Evolutionary conservation across 495 filamentous ascomycete species (phyloP).

Genomic region (Thermochaetoides thermophila): DNA sequence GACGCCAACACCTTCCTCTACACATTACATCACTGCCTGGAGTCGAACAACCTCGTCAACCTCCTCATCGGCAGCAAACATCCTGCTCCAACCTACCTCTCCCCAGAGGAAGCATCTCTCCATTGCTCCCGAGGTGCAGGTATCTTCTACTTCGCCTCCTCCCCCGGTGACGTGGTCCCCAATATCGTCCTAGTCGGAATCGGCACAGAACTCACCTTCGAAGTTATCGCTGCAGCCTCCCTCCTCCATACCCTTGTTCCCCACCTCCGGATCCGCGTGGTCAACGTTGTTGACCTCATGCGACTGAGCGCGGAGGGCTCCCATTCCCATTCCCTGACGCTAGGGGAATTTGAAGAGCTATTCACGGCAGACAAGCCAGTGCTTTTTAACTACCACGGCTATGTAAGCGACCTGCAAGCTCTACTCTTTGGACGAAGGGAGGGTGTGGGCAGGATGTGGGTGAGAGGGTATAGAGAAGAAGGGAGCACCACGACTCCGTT

Average conservation of each 20-base stretch:
- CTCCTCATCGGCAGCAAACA: slow-evolving; percentile 64
- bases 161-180: slow-evolving; percentile 21
- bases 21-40: slow-evolving; percentile 49
- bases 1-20: slow-evolving; percentile 60
- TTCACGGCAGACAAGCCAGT: slow-evolving; percentile 47
- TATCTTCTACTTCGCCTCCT: slow-evolving; percentile 48
- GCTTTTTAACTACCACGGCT: slow-evolving; percentile 63
- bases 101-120: slow-evolving; percentile 45
- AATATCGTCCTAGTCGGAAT: slow-evolving; percentile 59
- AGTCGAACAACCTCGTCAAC: slow-evolving; percentile 53
- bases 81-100: slow-evolving; percentile 53
- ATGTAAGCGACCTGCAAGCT: slow-evolving; percentile 46
- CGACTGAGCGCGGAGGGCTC: slow-evolving; percentile 42
- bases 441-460: slow-evolving; percentile 32
- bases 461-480: slow-evolving; percentile 56
- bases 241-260: slow-evolving; percentile 41
- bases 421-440: slow-evolving; percentile 44
- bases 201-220: slow-evolving; percentile 56
- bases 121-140: slow-evolving; percentile 52
- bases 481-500: slow-evolving; percentile 61
- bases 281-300: slow-evolving; percentile 66
- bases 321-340: slow-evolving; percentile 48
- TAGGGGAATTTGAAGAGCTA: slow-evolving; percentile 39
- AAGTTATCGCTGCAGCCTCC: slow-evolving; percentile 49
- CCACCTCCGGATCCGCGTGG: slow-evolving; percentile 42